Evolutionary conservation across 768 basidiomycete species (phyloP), one percentile per base, ranked within the genome.

Genomic region (Phylloporus rhodoxanthus): DNA sequence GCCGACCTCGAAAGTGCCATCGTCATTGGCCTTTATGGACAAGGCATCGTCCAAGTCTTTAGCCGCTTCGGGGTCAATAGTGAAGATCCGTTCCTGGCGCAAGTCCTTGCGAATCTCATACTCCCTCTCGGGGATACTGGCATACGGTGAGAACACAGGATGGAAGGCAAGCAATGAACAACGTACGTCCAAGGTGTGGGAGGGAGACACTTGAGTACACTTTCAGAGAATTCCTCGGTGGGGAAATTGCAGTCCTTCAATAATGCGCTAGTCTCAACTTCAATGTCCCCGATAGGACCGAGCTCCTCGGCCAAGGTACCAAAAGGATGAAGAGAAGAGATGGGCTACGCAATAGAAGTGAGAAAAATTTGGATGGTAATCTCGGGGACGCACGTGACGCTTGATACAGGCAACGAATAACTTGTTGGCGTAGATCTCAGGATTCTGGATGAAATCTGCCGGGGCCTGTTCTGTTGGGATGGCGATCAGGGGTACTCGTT

Each of bases 181-280:
- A 51, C 86, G 70, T 65, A 91, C 86, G 77, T 81, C 93, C 93
- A 99, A 13, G 96, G 96, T 53, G 89, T 78, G 20, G 96, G 96
- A 42, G 96, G 96, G 21, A 98, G 71, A 64, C 96, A 98, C 68
- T 98, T 97, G 55, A 92, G 63, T 20, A 97, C 93, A 60, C 88
- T 88, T 41, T 99, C 96, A 8, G 85, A 81, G 70, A 99, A 99
- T 55, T 98, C 96, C 68, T 95, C 93, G 0, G 91, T 89, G 2
- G 95, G 91, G 83, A 97, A 97, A 70, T 97, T 97, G 76, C 93
- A 97, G 67, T 99, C 96, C 69, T 98, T 98, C 56, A 99, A 75
- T 52, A 99, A 74, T 8, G 96, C 96, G 53, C 91, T 94, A 5
- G 95, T 98, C 70, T 99, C 96, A 8, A 96, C 93, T 69, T 98